Evolutionary conservation across 768 basidiomycete species (phyloP), one percentile per base, ranked within the genome.

Genomic region (Phanerochaete sordida): DNA sequence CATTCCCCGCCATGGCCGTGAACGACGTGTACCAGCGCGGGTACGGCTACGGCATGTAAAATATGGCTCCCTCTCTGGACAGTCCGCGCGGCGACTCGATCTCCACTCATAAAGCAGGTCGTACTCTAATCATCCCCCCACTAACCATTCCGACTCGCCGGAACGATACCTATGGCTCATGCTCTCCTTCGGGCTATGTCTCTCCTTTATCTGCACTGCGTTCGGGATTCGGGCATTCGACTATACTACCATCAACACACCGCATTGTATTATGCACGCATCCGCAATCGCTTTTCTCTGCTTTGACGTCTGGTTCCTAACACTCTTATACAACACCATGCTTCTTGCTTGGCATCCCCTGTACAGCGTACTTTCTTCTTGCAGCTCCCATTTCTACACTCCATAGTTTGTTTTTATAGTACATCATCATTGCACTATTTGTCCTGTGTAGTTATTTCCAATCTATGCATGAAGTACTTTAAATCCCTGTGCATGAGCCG

Each of bases 41-140:
- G 64, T 93, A 87, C 68, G 87, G 85, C 60, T 93, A 93, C 68
- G 85, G 88, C 70, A 90, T 91, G 88, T 92, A 81, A 85, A 75
- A 28, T 28, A 48, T 43, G 39, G 9, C 23, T 12, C 8, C 24
- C 3, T 23, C 47, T 24, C 47, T 48, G 24, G 47, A 48, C 47
- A 48, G 27, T 24, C 31, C 50, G 47, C 57, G 24, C 21, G 31
- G 51, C 23, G 26, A 53, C 35, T 43, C 19, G 6, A 21, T 49
- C 31, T 28, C 44, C 51, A 48, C 54, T 56, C 23, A 35, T 35
- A 43, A 8, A 56, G 54, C 31, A 56, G 33, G 35, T 31, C 50
- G 50, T 54, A 55, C 54, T 35, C 54, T 56, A 61, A 56, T 56
- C 37, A 28, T 52, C 31, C 54, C 45, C 51, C 53, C 24, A 56